Evolutionary conservation across 345 rosid genomes (phyloP).

Genomic region (Anastatica hierochuntica): DNA sequence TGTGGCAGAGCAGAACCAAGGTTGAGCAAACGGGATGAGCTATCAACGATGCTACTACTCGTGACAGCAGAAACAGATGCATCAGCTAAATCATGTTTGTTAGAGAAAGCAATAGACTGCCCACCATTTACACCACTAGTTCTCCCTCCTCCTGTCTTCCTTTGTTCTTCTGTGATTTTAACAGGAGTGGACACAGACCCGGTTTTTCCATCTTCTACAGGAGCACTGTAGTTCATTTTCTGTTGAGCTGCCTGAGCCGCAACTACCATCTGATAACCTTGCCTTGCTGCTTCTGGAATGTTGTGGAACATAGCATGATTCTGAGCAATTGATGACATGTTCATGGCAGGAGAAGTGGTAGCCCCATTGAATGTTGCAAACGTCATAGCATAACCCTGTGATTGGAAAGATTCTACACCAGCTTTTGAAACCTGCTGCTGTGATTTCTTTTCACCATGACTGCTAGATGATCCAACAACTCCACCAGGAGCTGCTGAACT

Average conservation of each 20-base stretch:
- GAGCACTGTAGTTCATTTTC: slow-evolving; percentile 52
- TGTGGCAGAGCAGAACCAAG: slow-evolving; percentile 47
- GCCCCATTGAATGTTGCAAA: slow-evolving; percentile 62
- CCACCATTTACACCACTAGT: slow-evolving; percentile 30
- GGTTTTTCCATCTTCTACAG: slow-evolving; percentile 55
- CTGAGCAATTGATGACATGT: slow-evolving; percentile 66
- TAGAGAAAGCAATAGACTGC: slow-evolving; percentile 77
- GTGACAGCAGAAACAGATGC: slow-evolving; percentile 45
- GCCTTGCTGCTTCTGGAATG: slow-evolving; percentile 65
- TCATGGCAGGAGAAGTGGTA: slow-evolving; percentile 38
- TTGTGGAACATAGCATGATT: slow-evolving; percentile 69
- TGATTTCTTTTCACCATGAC: slow-evolving; percentile 58
- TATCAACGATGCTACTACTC: slow-evolving; percentile 58
- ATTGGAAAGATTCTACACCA: slow-evolving; percentile 45
- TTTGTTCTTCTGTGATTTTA: slow-evolving; percentile 47
- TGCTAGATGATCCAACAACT: slow-evolving; percentile 29
- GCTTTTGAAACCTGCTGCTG: slow-evolving; percentile 46
- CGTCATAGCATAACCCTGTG: slow-evolving; percentile 91
- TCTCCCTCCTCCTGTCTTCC: slow-evolving; percentile 31
- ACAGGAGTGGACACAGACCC: slow-evolving; percentile 44
- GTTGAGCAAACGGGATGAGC: slow-evolving; percentile 54
- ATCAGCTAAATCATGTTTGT: slow-evolving; percentile 47
- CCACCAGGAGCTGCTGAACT: slow-evolving; percentile 41
- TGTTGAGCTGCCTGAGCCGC: slow-evolving; percentile 66
- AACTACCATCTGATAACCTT: slow-evolving; percentile 45